Base-by-base conservation (phyloP, 1,284 basidiomycete genomes). In the Exobasidium rhododendri region DNA sequence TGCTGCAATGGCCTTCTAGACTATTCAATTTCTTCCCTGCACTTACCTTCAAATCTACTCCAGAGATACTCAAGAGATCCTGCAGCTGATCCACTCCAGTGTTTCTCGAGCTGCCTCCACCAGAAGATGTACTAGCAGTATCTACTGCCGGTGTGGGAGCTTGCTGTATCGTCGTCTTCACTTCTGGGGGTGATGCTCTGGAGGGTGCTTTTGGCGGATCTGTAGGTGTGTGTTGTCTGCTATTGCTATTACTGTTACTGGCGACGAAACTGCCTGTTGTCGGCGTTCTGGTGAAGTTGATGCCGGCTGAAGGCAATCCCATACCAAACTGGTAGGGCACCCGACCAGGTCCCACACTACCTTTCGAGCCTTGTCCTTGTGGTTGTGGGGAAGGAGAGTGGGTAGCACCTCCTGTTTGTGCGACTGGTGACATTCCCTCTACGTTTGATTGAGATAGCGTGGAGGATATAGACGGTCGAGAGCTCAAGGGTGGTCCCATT, bases 21-120 rank as follows among this genome's bases (percentile, higher is more conserved):
- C 28, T 20, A 14, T 20, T 32, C 31, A n/a, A 24, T 14, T 22
- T 29, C 43, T 35, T 22, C 46, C 35, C 22, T 6, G 11, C 6
- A 61, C 63, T 45, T 32, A 61, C 63, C 3, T 65, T 61, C 35
- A 78, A 59, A 58, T 78, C 74, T 47, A 78, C 70, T 24, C 75
- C 75, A 1, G 74, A 70, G 14, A 65, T 64, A 4, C 74, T 71
- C 67, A 78, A 70, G 28, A 76, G 71, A 60, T 78, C 75, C 26
- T 73, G 68, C 2, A 77, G 58, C 40, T 69, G 68, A 56, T 77
- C 75, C 31, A 73, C 57, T 17, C 45, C 57, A 24, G 20, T 44
- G n/a, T 26, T 20, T 32, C 52, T 14, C 52, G 20, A 35, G n/a
- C n/a, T n/a, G 4, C 52, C 28, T 4, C 17, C 29, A 13, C 52